These are phyloP conservation scores for Neofusicoccum cordaticola DNA, from an alignment of 2,329 filamentous ascomycete species.

Conservation along the genomic window DNA sequence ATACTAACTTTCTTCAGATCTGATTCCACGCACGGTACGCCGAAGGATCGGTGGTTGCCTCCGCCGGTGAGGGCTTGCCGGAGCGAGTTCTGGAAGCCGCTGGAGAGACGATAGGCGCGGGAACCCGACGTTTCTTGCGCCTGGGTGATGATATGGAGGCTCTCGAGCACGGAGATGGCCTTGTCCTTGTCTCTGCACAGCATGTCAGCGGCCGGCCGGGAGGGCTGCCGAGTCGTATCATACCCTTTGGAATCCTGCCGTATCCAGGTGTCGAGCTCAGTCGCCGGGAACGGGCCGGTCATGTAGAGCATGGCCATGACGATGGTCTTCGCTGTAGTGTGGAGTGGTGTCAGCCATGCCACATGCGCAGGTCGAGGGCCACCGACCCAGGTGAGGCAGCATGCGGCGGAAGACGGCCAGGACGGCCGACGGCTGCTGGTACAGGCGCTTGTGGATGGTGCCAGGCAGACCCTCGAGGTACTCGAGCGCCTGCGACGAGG, in stretches of 20 bases:
- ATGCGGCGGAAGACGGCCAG: slow-evolving; percentile 96
- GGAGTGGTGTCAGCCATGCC: not conserved
- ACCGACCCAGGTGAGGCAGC: slow-evolving; percentile 81
- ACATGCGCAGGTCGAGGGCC: not conserved
- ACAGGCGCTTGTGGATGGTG: slow-evolving; percentile 84
- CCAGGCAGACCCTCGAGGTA: slow-evolving; percentile 91
- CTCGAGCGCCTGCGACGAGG: slow-evolving; percentile 67
- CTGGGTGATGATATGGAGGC: slow-evolving; percentile 77
- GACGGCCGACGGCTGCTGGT: slow-evolving; percentile 92
- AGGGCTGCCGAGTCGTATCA: slow-evolving; percentile 19
- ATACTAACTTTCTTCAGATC: slow-evolving; percentile 63
- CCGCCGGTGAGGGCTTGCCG: slow-evolving; percentile 84
- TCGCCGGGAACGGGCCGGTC: slow-evolving; percentile 72
- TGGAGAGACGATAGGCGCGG: slow-evolving; percentile 71
- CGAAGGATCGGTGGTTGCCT: slow-evolving; percentile 83
- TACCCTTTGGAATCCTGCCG: slow-evolving; percentile 63
- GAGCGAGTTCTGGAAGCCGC: slow-evolving; percentile 79
- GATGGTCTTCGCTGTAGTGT: slow-evolving; percentile 74
- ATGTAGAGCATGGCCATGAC: slow-evolving; percentile 96
- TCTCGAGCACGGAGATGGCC: slow-evolving; percentile 74
- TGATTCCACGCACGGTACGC: slow-evolving; percentile 70
- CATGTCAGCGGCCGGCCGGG: not conserved
- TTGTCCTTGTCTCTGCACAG: slow-evolving; percentile 70
- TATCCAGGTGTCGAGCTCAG: slow-evolving; percentile 83
- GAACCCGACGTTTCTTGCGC: slow-evolving; percentile 57